phyloP scores from a whole-genome alignment of 768 basidiomycete species.

The Antrodiella citrinella region DNA sequence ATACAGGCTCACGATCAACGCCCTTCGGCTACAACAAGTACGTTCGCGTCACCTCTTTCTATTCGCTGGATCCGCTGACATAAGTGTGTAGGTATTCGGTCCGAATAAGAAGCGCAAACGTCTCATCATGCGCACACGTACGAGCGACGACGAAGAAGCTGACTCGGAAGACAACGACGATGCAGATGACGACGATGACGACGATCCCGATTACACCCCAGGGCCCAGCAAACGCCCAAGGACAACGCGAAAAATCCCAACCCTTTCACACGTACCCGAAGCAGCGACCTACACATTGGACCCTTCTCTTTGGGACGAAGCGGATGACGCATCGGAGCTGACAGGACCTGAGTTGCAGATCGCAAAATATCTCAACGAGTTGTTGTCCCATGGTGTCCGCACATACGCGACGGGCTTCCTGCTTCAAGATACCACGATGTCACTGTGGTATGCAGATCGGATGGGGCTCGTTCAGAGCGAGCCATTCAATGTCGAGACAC shows the following conservation, averaged over 20 bases:
- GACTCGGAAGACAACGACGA: too few species aligned
- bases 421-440: not conserved
- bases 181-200: too few species aligned
- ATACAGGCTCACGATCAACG: too few species aligned
- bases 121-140: too few species aligned
- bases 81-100: not conserved
- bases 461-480: not conserved
- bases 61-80: not conserved
- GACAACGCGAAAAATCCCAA: not conserved
- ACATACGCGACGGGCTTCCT: not conserved
- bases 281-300: not conserved
- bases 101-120: not conserved
- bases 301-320: not conserved
- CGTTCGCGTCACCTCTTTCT: too few species aligned
- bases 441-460: slow-evolving; percentile 2
- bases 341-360: not conserved
- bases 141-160: too few species aligned
- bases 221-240: not conserved
- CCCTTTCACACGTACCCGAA: too few species aligned
- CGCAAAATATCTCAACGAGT: not conserved
- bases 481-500: too few species aligned
- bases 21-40: too few species aligned
- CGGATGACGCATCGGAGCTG: not conserved
- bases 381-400: not conserved
- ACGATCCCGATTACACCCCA: not conserved